A percentile compares a stretch with the other conserved stretches of the same genome.
phyloP scores from a whole-genome alignment of 1,139 yeast species.

The Scheffersomyces cryptocercus region DNA sequence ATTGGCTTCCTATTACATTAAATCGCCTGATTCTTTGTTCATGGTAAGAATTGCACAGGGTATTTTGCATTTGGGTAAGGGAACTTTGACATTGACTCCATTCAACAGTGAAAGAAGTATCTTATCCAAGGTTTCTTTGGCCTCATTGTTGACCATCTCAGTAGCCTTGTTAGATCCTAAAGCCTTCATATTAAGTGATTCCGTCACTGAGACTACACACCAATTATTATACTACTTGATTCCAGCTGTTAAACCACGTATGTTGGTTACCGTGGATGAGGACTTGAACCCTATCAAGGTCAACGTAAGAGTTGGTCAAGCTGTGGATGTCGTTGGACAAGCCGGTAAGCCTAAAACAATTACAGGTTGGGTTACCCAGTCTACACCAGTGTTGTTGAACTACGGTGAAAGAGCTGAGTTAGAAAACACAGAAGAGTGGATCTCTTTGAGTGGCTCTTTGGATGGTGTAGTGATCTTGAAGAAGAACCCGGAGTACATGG shows the following conservation, averaged over 20 bases:
- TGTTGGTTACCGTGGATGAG: slow-evolving; percentile 91
- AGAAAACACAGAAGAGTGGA: slow-evolving; percentile 86
- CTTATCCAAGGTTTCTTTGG: slow-evolving; percentile 84
- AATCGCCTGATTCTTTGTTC: slow-evolving; percentile 88
- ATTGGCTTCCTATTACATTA: slow-evolving; percentile 87
- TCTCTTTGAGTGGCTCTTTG: slow-evolving; percentile 74
- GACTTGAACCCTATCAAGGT: slow-evolving; percentile 85
- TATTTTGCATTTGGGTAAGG: slow-evolving; percentile 91
- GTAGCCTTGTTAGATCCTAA: slow-evolving; percentile 87
- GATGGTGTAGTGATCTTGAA: slow-evolving; percentile 93
- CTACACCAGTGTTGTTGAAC: slow-evolving; percentile 91
- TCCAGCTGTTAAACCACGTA: slow-evolving; percentile 89
- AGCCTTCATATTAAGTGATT: slow-evolving; percentile 55
- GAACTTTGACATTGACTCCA: slow-evolving; percentile 87
- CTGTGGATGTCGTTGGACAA: slow-evolving; percentile 97
- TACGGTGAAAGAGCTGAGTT: slow-evolving; percentile 96
- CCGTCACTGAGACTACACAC: slow-evolving; percentile 63
- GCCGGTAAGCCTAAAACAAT: slow-evolving; percentile 99
- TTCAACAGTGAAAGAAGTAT: slow-evolving; percentile 88
- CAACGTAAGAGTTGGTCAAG: slow-evolving; percentile 97
- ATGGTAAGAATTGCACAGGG: slow-evolving; percentile 97
- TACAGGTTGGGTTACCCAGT: slow-evolving; percentile 99
- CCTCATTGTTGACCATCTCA: slow-evolving; percentile 82
- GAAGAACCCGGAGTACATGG: slow-evolving; percentile 88
- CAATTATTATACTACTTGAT: slow-evolving; percentile 80